phyloP scores from a whole-genome alignment of 2,329 filamentous ascomycete genomes.

The Epichloe glyceriae region DNA sequence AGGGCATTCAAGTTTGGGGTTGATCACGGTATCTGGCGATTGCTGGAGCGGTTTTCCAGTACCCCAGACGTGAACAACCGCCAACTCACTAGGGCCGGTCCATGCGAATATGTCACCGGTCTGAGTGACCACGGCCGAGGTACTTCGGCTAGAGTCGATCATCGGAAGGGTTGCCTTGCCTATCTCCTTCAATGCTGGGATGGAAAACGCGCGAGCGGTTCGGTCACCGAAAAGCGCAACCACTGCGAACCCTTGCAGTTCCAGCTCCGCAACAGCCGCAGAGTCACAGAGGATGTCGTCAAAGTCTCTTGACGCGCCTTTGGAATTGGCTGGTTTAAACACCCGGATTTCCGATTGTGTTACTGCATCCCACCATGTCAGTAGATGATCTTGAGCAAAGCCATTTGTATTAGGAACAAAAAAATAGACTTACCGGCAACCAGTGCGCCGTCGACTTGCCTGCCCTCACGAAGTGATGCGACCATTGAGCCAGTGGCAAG shows the following conservation, averaged over 20 bases:
- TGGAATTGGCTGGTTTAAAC: conserved; percentile 71
- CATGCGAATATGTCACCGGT: conserved; percentile 79
- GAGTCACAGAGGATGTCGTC: conserved; percentile 73
- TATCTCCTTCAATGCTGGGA: conserved; percentile 83
- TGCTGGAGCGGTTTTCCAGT: conserved; percentile 51
- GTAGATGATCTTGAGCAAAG: background rate
- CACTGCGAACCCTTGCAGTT: conserved; percentile 64
- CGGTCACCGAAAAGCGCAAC: conserved; percentile 79
- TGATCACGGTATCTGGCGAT: conserved; percentile 61
- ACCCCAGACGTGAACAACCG: conserved; percentile 75
- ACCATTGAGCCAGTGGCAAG: conserved; percentile 63
- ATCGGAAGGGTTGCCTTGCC: conserved; percentile 52
- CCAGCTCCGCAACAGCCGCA: conserved; percentile 62
- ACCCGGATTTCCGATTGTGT: conserved; percentile 67
- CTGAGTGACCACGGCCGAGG: conserved; percentile 56
- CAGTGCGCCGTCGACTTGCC: conserved; percentile 66
- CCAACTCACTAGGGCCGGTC: conserved; percentile 77
- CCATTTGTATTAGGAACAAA: background rate
- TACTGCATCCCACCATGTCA: conserved; percentile 24
- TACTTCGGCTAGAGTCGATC: conserved; percentile 61
- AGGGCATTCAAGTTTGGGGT: conserved; percentile 60
- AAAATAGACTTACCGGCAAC: conserved; percentile 47
- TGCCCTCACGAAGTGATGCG: conserved; percentile 60
- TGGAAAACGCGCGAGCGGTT: conserved; percentile 63
- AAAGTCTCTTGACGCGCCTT: conserved; percentile 86